A percentile compares a stretch with the other conserved stretches of the same genome.
phyloP scores from a whole-genome alignment of 1,139 yeast genomes.

The Suhomyces bokatorum region DNA sequence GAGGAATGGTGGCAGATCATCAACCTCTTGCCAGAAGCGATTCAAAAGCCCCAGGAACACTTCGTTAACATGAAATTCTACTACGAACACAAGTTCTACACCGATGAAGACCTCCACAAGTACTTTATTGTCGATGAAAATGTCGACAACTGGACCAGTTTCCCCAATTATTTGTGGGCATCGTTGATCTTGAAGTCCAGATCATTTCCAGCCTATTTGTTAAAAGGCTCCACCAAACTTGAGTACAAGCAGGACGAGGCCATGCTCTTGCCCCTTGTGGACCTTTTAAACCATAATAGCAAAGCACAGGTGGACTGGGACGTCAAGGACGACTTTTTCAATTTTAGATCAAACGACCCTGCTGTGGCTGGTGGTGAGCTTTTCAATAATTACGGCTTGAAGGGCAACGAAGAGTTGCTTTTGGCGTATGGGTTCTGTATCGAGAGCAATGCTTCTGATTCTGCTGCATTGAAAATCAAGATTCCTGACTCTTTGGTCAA shows the following conservation, averaged over 20 bases:
- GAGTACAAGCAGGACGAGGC: constrained; percentile 47
- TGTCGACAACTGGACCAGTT: constrained; percentile 56
- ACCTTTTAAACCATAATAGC: constrained; percentile 71
- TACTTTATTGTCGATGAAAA: constrained; percentile 26
- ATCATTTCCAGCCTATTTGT: constrained; percentile 68
- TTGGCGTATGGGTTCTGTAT: constrained; percentile 71
- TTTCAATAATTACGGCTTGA: constrained; percentile 82
- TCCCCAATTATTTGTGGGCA: constrained; percentile 74
- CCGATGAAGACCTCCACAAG: constrained; percentile 36
- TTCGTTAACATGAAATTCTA: constrained; percentile 47
- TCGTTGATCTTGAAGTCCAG: constrained; percentile 69
- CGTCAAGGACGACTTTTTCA: constrained; percentile 26
- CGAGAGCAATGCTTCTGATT: constrained; percentile 60
- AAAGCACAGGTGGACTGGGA: constrained; percentile 67
- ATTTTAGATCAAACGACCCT: constrained; percentile 31
- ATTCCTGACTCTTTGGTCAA: constrained; percentile 40
- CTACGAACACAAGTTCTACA: constrained; percentile 48
- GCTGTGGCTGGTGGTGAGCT: constrained; percentile 46
- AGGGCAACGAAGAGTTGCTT: constrained; percentile 75
- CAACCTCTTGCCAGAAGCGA: constrained; percentile 34
- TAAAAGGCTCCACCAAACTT: constrained; percentile 23
- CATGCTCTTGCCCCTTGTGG: constrained; percentile 76
- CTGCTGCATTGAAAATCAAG: constrained; percentile 57
- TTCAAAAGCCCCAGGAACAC: constrained; percentile 37
- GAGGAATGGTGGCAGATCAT: constrained; percentile 56